These are phyloP conservation scores for Leccinum subgranulosum DNA, from an alignment of 768 basidiomycete species.

Conservation along the genomic window DNA sequence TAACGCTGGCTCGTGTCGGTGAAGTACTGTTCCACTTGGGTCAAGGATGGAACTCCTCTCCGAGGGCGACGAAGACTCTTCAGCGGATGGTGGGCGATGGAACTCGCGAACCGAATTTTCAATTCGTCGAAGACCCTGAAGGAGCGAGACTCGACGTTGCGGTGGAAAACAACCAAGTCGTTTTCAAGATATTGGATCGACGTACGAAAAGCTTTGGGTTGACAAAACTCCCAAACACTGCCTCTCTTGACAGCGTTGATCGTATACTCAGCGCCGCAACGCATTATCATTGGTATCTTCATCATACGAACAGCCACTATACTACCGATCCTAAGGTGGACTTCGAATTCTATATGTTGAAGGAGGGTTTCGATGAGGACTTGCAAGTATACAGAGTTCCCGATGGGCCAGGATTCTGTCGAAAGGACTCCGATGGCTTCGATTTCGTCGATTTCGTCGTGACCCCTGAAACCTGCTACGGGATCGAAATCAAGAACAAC, in stretches of 20 bases:
- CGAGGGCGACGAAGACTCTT: background rate
- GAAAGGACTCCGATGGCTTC: background rate
- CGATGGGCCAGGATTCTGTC: conserved; percentile 3
- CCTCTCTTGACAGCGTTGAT: background rate
- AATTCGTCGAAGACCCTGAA: background rate
- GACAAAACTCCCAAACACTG: background rate
- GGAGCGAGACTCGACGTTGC: conserved; percentile 1
- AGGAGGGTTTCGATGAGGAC: background rate
- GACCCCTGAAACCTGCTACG: conserved; percentile 27
- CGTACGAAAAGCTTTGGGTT: background rate
- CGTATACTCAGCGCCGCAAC: conserved; percentile 12
- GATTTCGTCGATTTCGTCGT: conserved; percentile 20
- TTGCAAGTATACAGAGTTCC: background rate
- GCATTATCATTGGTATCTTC: conserved; percentile 23
- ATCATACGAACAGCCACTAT: background rate
- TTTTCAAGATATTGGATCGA: conserved; percentile 4
- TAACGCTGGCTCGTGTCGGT: background rate
- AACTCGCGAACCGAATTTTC: background rate
- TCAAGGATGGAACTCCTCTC: background rate
- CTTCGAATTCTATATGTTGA: conserved; percentile 12
- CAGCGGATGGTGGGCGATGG: background rate
- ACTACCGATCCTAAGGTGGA: background rate
- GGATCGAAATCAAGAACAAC: conserved; percentile 36
- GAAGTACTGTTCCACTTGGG: background rate
- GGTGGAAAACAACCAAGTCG: background rate